Percentiles rank a stretch among this genome's conserved stretches.
These are phyloP conservation scores for Cercophora sp. DNA, from an alignment of 495 filamentous ascomycete species.

Conservation along the genomic window DNA sequence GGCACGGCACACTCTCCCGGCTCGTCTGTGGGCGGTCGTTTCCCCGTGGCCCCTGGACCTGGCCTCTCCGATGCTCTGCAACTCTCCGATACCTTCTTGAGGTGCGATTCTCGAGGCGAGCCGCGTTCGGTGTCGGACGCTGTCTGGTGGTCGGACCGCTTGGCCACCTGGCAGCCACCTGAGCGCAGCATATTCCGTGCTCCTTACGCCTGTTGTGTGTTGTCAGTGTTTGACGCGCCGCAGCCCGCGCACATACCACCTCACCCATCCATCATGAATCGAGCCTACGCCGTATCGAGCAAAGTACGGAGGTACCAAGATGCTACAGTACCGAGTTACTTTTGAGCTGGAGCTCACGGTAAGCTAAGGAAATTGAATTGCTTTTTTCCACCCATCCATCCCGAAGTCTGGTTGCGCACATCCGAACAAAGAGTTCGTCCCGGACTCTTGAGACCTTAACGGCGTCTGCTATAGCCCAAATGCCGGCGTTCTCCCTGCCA, in stretches of 20 bases:
- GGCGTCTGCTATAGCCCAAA: slow-evolving; percentile 25
- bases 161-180: slow-evolving; percentile 12
- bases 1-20: neutral
- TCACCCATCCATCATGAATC: no score
- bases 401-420: slow-evolving; percentile 18
- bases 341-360: neutral
- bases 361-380: neutral
- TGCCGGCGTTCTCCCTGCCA: slow-evolving; percentile 24
- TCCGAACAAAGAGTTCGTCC: slow-evolving; percentile 29
- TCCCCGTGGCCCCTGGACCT: neutral
- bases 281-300: no score
- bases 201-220: no score
- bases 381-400: slow-evolving; percentile 15
- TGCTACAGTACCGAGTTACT: neutral
- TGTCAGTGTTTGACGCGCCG: no score
- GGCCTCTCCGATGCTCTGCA: neutral
- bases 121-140: slow-evolving; percentile 9
- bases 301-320: no score
- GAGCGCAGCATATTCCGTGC: no score
- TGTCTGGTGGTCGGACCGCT: slow-evolving; percentile 11
- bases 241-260: no score
- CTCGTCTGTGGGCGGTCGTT: neutral
- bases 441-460: slow-evolving; percentile 21
- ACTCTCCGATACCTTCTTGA: neutral
- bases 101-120: slow-evolving; percentile 5